Conservation (phyloP, 2,329 filamentous ascomycete genomes). For the Nemania sp. region DNA sequence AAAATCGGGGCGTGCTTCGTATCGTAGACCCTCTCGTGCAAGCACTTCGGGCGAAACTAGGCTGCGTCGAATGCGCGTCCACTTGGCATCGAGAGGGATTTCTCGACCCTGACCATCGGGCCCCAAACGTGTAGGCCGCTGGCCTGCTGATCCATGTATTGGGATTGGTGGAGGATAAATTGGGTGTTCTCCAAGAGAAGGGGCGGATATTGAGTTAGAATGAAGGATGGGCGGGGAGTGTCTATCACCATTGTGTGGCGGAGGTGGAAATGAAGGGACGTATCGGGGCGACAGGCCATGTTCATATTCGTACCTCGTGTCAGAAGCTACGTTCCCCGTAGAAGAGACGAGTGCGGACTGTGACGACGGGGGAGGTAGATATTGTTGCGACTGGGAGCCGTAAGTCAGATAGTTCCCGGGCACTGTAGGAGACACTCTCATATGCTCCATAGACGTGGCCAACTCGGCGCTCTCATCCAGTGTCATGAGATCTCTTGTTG, state of each 20-base stretch:
- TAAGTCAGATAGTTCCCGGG: conserved; percentile 43
- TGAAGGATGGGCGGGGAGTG: conserved; percentile 37
- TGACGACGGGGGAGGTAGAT: conserved; percentile 42
- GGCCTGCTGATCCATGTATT: conserved; percentile 7
- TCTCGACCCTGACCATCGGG: conserved; percentile 61
- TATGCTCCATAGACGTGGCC: conserved; percentile 45
- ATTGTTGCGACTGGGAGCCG: conserved; percentile 39
- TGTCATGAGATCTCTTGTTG: conserved; percentile 56
- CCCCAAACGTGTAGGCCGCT: conserved; percentile 47
- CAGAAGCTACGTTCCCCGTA: conserved; percentile 30
- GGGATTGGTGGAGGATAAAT: not conserved
- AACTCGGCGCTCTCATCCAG: conserved; percentile 49
- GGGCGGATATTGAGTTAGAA: conserved; percentile 34
- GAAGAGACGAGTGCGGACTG: conserved; percentile 43
- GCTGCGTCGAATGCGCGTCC: conserved; percentile 60
- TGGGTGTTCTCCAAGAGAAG: conserved; percentile 31
- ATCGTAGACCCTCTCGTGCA: conserved; percentile 57
- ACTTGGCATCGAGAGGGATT: conserved; percentile 60
- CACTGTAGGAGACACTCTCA: conserved; percentile 35
- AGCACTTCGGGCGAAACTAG: conserved; percentile 63
- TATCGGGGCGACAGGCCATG: conserved; percentile 47
- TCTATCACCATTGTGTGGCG: conserved; percentile 30
- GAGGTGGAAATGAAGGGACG: conserved; percentile 43
- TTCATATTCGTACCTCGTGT: conserved; percentile 30
- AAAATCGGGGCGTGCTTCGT: conserved; percentile 63